phyloP scores from a whole-genome alignment of 192 early-diverging fungal species.

The Coemansia brasiliensis region DNA sequence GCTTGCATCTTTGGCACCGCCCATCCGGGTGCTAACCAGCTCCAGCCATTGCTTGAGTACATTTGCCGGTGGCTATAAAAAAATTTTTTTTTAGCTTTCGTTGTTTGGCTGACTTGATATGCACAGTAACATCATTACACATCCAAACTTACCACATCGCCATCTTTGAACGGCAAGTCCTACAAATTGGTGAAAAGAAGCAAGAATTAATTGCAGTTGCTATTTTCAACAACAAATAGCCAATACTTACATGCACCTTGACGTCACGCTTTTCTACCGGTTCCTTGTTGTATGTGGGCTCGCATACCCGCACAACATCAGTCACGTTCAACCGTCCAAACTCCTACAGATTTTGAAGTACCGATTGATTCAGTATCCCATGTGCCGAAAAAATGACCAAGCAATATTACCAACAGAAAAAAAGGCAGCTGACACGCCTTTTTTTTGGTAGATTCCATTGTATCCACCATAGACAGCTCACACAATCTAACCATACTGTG shows the following conservation, averaged over 20 bases:
- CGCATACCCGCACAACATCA: conserved; percentile 88
- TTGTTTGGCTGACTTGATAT: too few relatives aligned
- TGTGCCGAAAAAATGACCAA: background rate
- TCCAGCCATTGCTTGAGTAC: conserved; percentile 64
- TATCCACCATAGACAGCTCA: too few relatives aligned
- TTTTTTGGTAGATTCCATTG: background rate
- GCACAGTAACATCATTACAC: background rate
- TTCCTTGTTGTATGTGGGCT: conserved; percentile 76
- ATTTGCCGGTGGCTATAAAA: conserved; percentile 39
- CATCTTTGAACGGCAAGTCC: conserved; percentile 89
- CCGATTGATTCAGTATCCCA: background rate
- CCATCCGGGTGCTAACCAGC: conserved; percentile 62
- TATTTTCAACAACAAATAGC: background rate
- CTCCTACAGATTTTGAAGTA: conserved; percentile 44
- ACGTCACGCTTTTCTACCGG: conserved; percentile 64
- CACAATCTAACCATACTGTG: background rate
- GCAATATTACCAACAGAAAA: background rate
- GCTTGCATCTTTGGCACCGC: conserved; percentile 7
- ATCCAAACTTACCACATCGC: conserved; percentile 60
- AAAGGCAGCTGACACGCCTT: background rate
- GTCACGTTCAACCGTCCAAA: conserved; percentile 73
- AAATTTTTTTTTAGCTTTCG: too few relatives aligned
- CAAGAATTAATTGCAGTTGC: background rate
- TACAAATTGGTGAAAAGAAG: too few relatives aligned
- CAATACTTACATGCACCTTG: conserved; percentile 62